Conservation (phyloP, 164 flowering plant species). For the Malania oleifera region DNA sequence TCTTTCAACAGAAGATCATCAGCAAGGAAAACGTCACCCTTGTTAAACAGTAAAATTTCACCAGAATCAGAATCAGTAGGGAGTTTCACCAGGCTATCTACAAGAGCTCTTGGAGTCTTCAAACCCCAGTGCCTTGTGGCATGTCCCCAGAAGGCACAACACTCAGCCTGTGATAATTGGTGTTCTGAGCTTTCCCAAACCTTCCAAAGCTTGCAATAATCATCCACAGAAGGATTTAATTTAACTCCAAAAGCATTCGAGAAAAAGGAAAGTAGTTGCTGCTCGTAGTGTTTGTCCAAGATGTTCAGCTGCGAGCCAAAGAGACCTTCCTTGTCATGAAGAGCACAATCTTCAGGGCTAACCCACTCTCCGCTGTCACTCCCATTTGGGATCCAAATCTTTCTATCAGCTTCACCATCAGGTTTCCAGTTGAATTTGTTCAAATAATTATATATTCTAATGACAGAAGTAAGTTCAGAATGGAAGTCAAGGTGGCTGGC, state of each 20-base stretch:
- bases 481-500: neutral
- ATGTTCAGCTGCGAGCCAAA: neutral
- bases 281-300: neutral
- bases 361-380: neutral
- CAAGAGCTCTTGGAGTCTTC: neutral
- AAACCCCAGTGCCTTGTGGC: neutral
- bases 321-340: neutral
- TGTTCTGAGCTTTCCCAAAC: neutral
- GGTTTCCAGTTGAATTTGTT: neutral
- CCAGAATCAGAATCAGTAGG: neutral
- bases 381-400: neutral
- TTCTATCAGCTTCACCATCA: neutral
- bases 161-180: neutral
- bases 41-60: neutral
- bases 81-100: neutral
- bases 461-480: neutral
- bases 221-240: neutral
- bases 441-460: neutral
- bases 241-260: neutral
- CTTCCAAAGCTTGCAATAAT: neutral
- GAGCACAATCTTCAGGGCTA: neutral
- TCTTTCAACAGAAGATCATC: slow-evolving; percentile 5
- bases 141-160: neutral
- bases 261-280: neutral
- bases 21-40: neutral